Conservation (phyloP, 805 yeast genomes). For the Spencermartinsiella europaea region DNA sequence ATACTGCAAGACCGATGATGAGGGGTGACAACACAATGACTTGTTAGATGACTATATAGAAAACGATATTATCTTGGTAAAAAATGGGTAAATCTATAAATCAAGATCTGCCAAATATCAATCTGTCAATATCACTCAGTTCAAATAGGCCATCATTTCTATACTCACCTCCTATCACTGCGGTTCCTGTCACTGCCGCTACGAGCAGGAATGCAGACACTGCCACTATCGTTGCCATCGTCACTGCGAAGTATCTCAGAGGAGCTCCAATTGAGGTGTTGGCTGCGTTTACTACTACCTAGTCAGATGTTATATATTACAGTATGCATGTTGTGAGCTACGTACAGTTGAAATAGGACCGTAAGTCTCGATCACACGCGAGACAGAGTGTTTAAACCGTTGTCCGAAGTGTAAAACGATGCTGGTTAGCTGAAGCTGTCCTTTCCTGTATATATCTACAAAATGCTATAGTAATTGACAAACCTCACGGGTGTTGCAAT, state of each 20-base stretch:
- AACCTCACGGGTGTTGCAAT: no score
- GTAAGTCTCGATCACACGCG: neutral
- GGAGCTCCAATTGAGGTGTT: neutral
- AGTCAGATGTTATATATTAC: no score
- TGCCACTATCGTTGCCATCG: conserved; percentile 5
- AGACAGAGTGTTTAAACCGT: neutral
- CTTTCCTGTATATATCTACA: no score
- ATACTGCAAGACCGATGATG: conserved; percentile 7
- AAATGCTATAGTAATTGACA: no score
- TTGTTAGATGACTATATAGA: neutral
- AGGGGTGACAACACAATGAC: conserved; percentile 16
- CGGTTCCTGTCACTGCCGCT: conserved; percentile 4
- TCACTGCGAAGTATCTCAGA: neutral
- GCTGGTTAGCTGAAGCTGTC: no score
- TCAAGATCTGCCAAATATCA: no score
- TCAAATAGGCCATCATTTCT: no score
- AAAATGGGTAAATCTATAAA: no score
- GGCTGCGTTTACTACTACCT: no score
- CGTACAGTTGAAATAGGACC: neutral
- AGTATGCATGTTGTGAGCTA: no score
- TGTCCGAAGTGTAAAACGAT: neutral
- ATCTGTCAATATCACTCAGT: no score
- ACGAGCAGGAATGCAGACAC: conserved; percentile 3
- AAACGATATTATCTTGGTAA: no score
- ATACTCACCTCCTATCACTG: conserved; percentile 3